A percentile compares a stretch with the other conserved stretches of the same genome.
phyloP scores from a whole-genome alignment of 2,329 filamentous ascomycete species.

The Fusarium clavum region DNA sequence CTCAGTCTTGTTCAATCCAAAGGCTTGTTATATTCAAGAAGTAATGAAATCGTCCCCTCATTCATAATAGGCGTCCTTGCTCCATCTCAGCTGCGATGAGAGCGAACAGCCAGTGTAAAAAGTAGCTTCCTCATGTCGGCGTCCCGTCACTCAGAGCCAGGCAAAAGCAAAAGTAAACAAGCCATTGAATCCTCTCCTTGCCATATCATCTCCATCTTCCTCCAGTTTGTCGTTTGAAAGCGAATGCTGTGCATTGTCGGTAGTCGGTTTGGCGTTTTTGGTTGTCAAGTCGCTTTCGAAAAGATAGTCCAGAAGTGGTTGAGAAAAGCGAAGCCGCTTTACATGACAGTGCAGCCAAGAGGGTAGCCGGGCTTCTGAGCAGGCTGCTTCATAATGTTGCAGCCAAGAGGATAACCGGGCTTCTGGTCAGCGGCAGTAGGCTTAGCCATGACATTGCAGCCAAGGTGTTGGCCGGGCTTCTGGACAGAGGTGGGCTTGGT shows the following conservation, averaged over 20 bases:
- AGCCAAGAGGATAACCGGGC: conserved; percentile 45
- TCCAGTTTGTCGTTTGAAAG: conserved; percentile 13
- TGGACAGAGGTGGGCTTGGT: conserved; percentile 45
- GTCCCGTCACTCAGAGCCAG: conserved; percentile 39
- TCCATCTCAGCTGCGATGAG: conserved; percentile 18
- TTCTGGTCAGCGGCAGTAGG: conserved; percentile 35
- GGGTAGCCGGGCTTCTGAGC: conserved; percentile 40
- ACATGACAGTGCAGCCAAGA: conserved; percentile 52
- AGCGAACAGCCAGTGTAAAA: conserved; percentile 13
- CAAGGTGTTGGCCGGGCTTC: conserved; percentile 44
- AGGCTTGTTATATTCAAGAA: conserved; percentile 44
- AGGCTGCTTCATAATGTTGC: conserved; percentile 49
- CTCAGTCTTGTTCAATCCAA: conserved; percentile 8
- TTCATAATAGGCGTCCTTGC: conserved; percentile 6
- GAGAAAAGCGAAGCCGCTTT: conserved; percentile 31
- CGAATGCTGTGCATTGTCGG: conserved; percentile 2
- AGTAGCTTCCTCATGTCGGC: conserved; percentile 37
- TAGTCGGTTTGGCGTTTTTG: background rate
- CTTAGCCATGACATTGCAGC: conserved; percentile 49
- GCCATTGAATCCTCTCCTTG: conserved; percentile 27
- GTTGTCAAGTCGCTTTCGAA: conserved; percentile 12
- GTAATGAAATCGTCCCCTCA: conserved; percentile 7
- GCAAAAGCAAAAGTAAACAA: conserved; percentile 26
- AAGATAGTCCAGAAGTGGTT: background rate
- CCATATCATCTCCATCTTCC: conserved; percentile 23